Percentiles rank a stretch among this genome's conserved stretches.
phyloP scores from a whole-genome alignment of 805 yeast species.

The Spathaspora arborariae region DNA sequence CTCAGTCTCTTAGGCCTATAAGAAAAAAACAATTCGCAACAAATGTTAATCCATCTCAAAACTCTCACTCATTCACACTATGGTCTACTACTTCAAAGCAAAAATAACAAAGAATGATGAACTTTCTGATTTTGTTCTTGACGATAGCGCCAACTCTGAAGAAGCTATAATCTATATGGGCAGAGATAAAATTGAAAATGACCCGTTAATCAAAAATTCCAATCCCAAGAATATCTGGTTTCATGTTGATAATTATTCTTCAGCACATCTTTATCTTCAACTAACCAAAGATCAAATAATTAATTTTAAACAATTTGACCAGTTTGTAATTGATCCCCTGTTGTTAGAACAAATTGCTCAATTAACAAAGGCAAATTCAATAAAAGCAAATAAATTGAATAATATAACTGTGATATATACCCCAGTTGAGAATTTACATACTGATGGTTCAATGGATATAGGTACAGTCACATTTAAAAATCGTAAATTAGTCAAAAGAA shows the following conservation, averaged over 20 bases:
- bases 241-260: conserved; percentile 71
- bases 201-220: conserved; percentile 53
- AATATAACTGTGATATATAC: conserved; percentile 68
- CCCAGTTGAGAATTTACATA: conserved; percentile 66
- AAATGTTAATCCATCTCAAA: background rate
- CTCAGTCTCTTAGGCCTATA: background rate
- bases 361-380: conserved; percentile 72
- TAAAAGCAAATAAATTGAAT: conserved; percentile 67
- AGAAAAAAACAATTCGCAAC: background rate
- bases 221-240: conserved; percentile 72
- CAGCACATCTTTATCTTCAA: conserved; percentile 74
- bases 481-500: conserved; percentile 47
- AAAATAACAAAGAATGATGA: conserved; percentile 15
- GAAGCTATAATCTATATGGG: conserved; percentile 58
- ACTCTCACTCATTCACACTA: conserved; percentile 4
- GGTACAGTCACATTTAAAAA: conserved; percentile 78
- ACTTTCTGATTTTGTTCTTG: conserved; percentile 11
- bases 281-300: conserved; percentile 43
- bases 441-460: conserved; percentile 67
- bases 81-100: conserved; percentile 31
- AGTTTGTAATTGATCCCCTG: conserved; percentile 33
- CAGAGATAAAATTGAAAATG: conserved; percentile 66
- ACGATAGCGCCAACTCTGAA: conserved; percentile 12
- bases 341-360: conserved; percentile 56
- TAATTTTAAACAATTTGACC: conserved; percentile 36